Conservation (phyloP, 257 asterid species). For the Petunia secreta region DNA sequence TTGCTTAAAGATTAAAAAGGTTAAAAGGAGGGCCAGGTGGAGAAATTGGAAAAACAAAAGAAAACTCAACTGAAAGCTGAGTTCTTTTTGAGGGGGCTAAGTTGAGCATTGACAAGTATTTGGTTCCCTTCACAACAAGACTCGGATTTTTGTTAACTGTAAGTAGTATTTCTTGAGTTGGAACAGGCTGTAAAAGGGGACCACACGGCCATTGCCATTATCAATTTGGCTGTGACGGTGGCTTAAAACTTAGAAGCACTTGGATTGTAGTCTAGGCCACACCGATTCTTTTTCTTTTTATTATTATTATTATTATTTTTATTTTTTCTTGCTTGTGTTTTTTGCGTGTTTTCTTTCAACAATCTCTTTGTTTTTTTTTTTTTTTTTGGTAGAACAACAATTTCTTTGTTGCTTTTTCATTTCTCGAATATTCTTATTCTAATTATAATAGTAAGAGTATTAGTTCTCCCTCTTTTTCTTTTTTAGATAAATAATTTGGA, state of each 20-base stretch:
- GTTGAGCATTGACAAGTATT: not conserved
- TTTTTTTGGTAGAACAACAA: too few species aligned
- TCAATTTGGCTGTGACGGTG: constrained; percentile 33
- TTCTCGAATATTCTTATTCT: not conserved
- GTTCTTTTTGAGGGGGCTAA: not conserved
- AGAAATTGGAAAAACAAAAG: not conserved
- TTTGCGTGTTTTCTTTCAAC: not conserved
- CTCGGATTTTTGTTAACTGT: not conserved
- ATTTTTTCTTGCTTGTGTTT: not conserved
- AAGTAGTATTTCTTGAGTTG: not conserved
- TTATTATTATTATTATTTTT: too few species aligned
- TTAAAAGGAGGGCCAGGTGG: constrained; percentile 20
- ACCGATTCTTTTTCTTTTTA: not conserved
- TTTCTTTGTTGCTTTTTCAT: not conserved
- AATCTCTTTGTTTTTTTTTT: not conserved
- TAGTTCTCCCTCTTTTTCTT: too few species aligned
- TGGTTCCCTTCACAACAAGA: not conserved
- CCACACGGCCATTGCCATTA: constrained; percentile 31
- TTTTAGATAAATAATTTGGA: too few species aligned
- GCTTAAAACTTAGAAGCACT: constrained; percentile 31
- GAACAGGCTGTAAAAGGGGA: constrained; percentile 47
- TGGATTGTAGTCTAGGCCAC: constrained; percentile 4
- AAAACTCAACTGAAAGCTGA: not conserved
- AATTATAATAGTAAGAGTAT: too few species aligned
- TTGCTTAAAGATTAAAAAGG: constrained; percentile 38